Evolutionary conservation across 352 stramenopile species (phyloP).

Genomic region (Phytopythium litorale): DNA sequence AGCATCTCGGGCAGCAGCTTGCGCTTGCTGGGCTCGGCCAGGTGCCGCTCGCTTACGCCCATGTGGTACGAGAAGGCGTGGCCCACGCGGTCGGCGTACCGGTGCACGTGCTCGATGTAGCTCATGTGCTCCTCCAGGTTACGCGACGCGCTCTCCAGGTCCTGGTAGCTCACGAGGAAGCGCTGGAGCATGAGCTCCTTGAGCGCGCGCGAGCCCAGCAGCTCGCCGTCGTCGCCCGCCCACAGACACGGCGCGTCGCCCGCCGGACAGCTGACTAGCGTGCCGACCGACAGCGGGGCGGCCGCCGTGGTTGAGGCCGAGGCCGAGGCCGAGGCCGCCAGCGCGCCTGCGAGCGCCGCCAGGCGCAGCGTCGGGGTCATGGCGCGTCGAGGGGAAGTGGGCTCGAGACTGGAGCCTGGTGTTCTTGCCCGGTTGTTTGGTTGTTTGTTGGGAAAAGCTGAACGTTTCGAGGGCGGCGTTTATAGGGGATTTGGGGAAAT

Average conservation of each 20-base stretch:
- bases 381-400: not conserved
- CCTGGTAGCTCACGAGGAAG: constrained; percentile 19
- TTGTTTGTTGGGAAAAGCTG: not conserved
- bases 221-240: constrained; percentile 36
- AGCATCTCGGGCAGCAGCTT: constrained; percentile 48
- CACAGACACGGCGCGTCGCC: constrained; percentile 43
- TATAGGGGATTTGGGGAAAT: no score
- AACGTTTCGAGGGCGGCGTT: not conserved
- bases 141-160: constrained; percentile 22
- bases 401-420: not conserved
- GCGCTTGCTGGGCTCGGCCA: constrained; percentile 33
- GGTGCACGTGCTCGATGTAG: constrained; percentile 72
- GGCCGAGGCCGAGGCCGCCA: constrained; percentile 2
- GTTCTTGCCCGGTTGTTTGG: not conserved
- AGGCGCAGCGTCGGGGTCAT: constrained; percentile 3
- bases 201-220: constrained; percentile 38
- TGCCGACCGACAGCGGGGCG: constrained; percentile 31
- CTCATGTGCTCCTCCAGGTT: constrained; percentile 74
- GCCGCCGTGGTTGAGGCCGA: not conserved
- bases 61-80: constrained; percentile 65
- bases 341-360: constrained; percentile 18
- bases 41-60: constrained; percentile 62
- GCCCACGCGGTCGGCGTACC: constrained; percentile 46
- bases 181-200: constrained; percentile 44
- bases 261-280: constrained; percentile 42